Conservation (phyloP, 1,284 basidiomycete genomes). For the Malassezia slooffiae region DNA sequence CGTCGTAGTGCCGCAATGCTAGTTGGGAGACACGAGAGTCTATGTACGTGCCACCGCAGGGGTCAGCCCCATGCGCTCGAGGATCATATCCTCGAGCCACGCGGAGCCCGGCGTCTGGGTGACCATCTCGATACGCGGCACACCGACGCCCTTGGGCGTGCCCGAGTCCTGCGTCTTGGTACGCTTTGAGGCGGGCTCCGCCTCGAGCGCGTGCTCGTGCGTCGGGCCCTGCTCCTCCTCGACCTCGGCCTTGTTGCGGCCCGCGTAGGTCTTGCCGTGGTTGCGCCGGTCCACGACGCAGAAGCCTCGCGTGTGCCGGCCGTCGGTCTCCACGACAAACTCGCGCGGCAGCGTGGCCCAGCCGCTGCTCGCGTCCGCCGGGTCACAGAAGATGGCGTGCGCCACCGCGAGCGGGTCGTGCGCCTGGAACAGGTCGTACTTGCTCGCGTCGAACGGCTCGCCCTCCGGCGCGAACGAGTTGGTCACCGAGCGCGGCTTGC, state of each 20-base stretch:
- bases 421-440: conserved; percentile 33
- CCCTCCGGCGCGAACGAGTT: conserved; percentile 28
- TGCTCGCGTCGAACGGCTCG: conserved; percentile 23
- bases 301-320: conserved; percentile 33
- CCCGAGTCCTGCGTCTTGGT: conserved; percentile 11
- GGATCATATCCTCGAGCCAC: conserved; percentile 30
- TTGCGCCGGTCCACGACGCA: conserved; percentile 30
- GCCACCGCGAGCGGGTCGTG: conserved; percentile 42
- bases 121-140: conserved; percentile 22
- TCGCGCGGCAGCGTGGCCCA: conserved; percentile 19
- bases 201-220: conserved; percentile 11
- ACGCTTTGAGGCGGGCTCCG: conserved; percentile 12
- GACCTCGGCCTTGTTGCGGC: conserved; percentile 17
- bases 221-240: conserved; percentile 19
- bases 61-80: conserved; percentile 18
- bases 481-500: conserved; percentile 33
- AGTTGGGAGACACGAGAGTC: neutral
- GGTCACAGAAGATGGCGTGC: conserved; percentile 26
- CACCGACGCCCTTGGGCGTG: conserved; percentile 5
- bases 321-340: conserved; percentile 36
- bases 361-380: conserved; percentile 1
- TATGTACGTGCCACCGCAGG: neutral
- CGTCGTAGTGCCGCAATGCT: conserved; percentile 1
- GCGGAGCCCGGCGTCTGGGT: conserved; percentile 23
- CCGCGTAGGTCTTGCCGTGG: conserved; percentile 9